Conservation (phyloP, 768 basidiomycete species). For the Thelephora aurantiotincta region DNA sequence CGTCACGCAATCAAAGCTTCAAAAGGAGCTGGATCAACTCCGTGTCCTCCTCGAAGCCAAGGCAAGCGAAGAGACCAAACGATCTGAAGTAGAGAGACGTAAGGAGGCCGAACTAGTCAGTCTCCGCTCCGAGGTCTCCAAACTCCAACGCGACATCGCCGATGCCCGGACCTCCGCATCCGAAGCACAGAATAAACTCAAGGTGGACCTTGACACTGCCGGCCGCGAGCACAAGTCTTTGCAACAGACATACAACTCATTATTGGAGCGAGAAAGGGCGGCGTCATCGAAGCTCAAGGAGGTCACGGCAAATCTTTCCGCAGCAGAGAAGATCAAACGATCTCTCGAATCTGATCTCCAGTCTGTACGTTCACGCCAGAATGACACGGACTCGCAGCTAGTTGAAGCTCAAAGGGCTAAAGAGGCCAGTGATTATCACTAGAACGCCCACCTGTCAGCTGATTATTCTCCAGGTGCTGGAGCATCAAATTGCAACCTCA, state of each 20-base stretch:
- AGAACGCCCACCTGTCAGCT: background rate
- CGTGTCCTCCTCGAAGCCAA: slow-evolving; percentile 76
- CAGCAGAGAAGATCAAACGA: slow-evolving; percentile 58
- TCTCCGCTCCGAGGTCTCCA: slow-evolving; percentile 47
- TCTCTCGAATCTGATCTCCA: slow-evolving; percentile 60
- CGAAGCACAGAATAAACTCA: slow-evolving; percentile 59
- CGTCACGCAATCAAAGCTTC: slow-evolving; percentile 42
- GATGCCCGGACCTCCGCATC: slow-evolving; percentile 46
- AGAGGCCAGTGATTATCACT: slow-evolving; percentile 40
- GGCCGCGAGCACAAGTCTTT: slow-evolving; percentile 46
- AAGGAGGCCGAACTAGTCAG: slow-evolving; percentile 73
- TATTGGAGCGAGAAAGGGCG: slow-evolving; percentile 45
- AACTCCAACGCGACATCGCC: slow-evolving; percentile 53
- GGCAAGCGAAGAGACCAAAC: slow-evolving; percentile 71
- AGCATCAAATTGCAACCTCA: slow-evolving; percentile 59
- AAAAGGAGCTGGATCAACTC: slow-evolving; percentile 77
- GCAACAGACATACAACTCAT: slow-evolving; percentile 43
- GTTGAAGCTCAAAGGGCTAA: slow-evolving; percentile 47
- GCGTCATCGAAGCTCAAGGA: slow-evolving; percentile 36
- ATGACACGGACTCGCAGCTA: slow-evolving; percentile 51
- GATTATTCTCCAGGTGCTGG: slow-evolving; percentile 38
- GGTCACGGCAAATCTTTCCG: slow-evolving; percentile 32
- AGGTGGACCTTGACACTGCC: slow-evolving; percentile 58
- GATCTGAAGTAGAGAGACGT: slow-evolving; percentile 74
- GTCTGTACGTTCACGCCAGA: slow-evolving; percentile 50